Percentiles rank a stretch among this genome's conserved stretches.
These are phyloP conservation scores for Tricholomella constricta DNA, from an alignment of 768 basidiomycete genomes.

Conservation along the genomic window DNA sequence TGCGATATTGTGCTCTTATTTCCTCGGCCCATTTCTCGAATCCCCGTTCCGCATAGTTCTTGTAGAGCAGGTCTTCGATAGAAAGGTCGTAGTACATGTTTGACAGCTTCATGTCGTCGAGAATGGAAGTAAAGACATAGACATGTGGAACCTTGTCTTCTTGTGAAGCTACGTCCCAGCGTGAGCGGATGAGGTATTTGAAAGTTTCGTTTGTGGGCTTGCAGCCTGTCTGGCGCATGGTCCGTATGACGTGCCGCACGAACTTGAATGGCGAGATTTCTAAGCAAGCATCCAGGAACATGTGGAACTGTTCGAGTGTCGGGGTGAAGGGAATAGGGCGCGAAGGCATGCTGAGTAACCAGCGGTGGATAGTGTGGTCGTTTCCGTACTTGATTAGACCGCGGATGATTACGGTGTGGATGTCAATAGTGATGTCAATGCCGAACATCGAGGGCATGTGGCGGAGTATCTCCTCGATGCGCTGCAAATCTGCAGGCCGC, in stretches of 20 bases:
- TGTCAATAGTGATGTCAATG: conserved; percentile 42
- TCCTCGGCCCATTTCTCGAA: conserved; percentile 36
- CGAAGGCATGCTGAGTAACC: conserved; percentile 56
- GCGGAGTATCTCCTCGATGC: conserved; percentile 53
- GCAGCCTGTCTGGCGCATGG: conserved; percentile 41
- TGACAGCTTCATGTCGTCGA: conserved; percentile 48
- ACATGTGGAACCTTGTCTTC: conserved; percentile 31
- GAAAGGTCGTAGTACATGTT: conserved; percentile 45
- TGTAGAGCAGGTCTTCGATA: conserved; percentile 41
- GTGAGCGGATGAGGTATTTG: conserved; percentile 48
- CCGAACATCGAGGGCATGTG: conserved; percentile 52
- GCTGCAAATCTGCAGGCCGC: conserved; percentile 51
- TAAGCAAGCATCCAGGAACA: conserved; percentile 46
- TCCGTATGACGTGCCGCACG: conserved; percentile 36
- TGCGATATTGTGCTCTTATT: conserved; percentile 39
- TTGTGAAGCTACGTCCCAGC: conserved; percentile 31
- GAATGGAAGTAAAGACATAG: conserved; percentile 39
- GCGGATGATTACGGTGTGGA: conserved; percentile 51
- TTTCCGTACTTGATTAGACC: conserved; percentile 49
- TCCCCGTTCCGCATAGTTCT: conserved; percentile 44
- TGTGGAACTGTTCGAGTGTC: conserved; percentile 55
- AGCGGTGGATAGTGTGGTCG: conserved; percentile 43
- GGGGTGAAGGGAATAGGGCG: conserved; percentile 49
- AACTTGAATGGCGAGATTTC: conserved; percentile 32
- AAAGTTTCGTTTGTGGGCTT: conserved; percentile 49